Evolutionary conservation across 805 yeast genomes (phyloP).

Genomic region (Hanseniaspora osmophila): DNA sequence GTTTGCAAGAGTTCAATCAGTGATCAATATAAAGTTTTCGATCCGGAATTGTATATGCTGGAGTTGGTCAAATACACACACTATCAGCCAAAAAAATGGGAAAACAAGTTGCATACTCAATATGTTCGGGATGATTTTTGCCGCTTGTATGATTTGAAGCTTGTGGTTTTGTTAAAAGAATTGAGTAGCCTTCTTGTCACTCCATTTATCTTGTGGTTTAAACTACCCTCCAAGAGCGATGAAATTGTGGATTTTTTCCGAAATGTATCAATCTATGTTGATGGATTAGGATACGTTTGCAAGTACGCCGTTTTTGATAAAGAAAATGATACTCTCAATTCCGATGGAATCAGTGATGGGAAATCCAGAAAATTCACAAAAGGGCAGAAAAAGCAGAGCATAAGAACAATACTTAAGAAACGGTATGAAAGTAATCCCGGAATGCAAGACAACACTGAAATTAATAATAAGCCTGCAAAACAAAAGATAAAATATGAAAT

Average conservation of each 20-base stretch:
- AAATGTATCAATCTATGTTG: slow-evolving; percentile 79
- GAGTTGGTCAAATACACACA: slow-evolving; percentile 81
- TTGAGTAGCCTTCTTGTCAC: slow-evolving; percentile 68
- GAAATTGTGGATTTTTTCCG: slow-evolving; percentile 80
- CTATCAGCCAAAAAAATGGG: slow-evolving; percentile 79
- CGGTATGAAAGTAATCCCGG: slow-evolving; percentile 6
- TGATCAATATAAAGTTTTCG: slow-evolving; percentile 59
- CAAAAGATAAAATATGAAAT: not conserved
- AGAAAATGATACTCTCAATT: not conserved
- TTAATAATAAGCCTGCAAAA: slow-evolving; percentile 1
- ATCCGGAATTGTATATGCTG: slow-evolving; percentile 76
- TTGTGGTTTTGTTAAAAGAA: slow-evolving; percentile 61
- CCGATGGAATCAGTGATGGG: slow-evolving; percentile 5
- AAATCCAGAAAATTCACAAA: slow-evolving; percentile 6
- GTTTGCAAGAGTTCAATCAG: slow-evolving; percentile 59
- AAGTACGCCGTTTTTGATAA: slow-evolving; percentile 79
- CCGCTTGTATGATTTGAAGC: slow-evolving; percentile 56
- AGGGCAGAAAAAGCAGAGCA: slow-evolving; percentile 7
- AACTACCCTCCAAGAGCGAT: slow-evolving; percentile 59
- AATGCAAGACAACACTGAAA: slow-evolving; percentile 9
- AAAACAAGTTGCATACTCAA: slow-evolving; percentile 69
- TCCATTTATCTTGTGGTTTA: slow-evolving; percentile 82
- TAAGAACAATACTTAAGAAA: slow-evolving; percentile 7
- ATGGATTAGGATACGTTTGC: slow-evolving; percentile 90
- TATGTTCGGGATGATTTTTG: slow-evolving; percentile 76